Evolutionary conservation across 108 stramenopile genomes (phyloP), one percentile per base, ranked within the genome.

Genomic region (Schizochytrium sp.): DNA sequence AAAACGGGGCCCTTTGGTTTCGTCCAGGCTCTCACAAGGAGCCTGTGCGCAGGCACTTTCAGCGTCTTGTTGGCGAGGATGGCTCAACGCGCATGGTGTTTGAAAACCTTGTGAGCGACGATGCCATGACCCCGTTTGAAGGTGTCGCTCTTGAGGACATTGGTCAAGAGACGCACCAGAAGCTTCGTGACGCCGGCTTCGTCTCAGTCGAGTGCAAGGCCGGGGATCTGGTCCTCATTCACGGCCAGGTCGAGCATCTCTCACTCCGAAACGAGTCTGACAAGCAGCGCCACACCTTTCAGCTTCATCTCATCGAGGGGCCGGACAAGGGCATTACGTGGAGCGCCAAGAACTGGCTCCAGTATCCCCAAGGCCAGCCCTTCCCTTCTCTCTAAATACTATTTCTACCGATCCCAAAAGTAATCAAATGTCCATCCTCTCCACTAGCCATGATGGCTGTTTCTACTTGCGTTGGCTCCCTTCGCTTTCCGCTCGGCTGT

Each of bases 1-100:
- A 95, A 34, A 98, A 98, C 93, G 97, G 97, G 44, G 97, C 97
- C 91, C 90, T 98, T 57, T 98, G 97, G 97, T 95, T 96, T 5
- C 92, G 97, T 44, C 96, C 96, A 0, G 92, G 93, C 48, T 96
- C 95, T 53, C 97, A 98, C 91, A 57, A 58, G 10, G 97, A 98
- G 89, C 71, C 91, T 21, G 51, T 96, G 43, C 72, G 97, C 51
- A 87, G 89, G 53, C 43, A 44, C 53, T 90, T 83, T 28, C 88
- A 60, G 88, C 88, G 88, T 18, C 23, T 59, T 51, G 51, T 14
- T 5, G 3, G 21, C 23, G 60, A 23, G 3, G 60, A 88, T 90
- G 96, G 69, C 95, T 94, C 87, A 96, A 96, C 89, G 92, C 90
- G 43, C 48, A 93, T 95, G 89, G 83, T 87, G 21, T 93, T 95